These are phyloP conservation scores for Aspergillus pseudoviridinutans DNA, from an alignment of 2,329 filamentous ascomycete species.

Conservation along the genomic window DNA sequence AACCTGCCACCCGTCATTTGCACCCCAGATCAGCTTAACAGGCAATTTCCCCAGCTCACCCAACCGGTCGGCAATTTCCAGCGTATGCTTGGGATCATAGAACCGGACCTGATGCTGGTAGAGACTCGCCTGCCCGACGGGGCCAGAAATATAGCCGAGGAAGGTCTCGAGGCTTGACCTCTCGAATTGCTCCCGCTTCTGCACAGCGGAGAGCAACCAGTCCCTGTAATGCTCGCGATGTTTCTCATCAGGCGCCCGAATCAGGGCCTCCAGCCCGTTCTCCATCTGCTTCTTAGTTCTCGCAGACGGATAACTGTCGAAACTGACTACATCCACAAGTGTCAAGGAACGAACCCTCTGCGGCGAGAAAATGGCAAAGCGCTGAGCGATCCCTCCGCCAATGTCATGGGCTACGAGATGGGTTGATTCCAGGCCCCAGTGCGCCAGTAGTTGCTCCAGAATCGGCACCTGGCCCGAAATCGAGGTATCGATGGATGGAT, in stretches of 20 bases:
- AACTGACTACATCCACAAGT: constrained; percentile 30
- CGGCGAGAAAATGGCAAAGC: constrained; percentile 21
- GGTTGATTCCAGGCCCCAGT: constrained; percentile 22
- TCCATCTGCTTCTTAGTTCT: constrained; percentile 30
- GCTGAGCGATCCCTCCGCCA: constrained; percentile 29
- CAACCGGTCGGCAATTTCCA: constrained; percentile 25
- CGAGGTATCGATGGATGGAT: constrained; percentile 27
- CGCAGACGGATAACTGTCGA: constrained; percentile 33
- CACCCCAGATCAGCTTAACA: constrained; percentile 29
- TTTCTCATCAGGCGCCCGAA: constrained; percentile 14
- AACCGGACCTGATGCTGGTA: constrained; percentile 33
- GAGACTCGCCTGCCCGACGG: constrained; percentile 29
- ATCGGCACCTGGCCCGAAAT: constrained; percentile 30
- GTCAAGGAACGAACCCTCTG: constrained; percentile 23
- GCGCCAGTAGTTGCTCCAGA: constrained; percentile 21
- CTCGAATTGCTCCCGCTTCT: constrained; percentile 10
- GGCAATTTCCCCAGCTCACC: constrained; percentile 21
- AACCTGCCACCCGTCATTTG: constrained; percentile 29
- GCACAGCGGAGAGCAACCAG: constrained; percentile 10
- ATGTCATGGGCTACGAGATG: constrained; percentile 32
- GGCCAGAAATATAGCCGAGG: constrained; percentile 30
- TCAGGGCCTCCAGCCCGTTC: constrained; percentile 24
- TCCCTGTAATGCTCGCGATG: constrained; percentile 24
- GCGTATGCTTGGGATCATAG: constrained; percentile 32
- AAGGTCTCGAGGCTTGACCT: constrained; percentile 21